These are phyloP conservation scores for Arthrobotrys megalospora DNA, from an alignment of 2,329 filamentous ascomycete genomes.

Conservation along the genomic window DNA sequence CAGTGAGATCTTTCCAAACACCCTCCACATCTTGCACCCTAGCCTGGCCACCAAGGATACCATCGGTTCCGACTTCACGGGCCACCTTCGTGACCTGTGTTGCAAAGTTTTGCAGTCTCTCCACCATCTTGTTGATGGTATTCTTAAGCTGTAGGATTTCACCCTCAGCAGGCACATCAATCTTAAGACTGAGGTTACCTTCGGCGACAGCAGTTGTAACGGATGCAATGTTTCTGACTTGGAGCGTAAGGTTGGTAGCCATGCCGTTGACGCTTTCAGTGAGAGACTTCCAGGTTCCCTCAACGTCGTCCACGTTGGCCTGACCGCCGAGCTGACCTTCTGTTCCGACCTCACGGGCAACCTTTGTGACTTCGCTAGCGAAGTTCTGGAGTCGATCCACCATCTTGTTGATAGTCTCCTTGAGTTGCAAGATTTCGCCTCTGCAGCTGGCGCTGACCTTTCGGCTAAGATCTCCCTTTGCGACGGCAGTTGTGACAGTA, in stretches of 20 bases:
- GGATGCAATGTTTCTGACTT: slow-evolving; percentile 96
- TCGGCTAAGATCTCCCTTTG: slow-evolving; percentile 90
- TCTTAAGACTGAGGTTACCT: slow-evolving; percentile 95
- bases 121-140: slow-evolving; percentile 99
- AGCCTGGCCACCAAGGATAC: slow-evolving; percentile 92
- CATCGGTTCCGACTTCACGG: slow-evolving; percentile 95
- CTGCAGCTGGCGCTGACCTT: slow-evolving; percentile 94
- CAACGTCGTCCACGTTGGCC: slow-evolving; percentile 94
- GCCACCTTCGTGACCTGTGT: slow-evolving; percentile 96
- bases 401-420: slow-evolving; percentile 99
- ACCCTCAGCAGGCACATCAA: slow-evolving; percentile 91
- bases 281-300: slow-evolving; percentile 96
- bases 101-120: slow-evolving; percentile 95
- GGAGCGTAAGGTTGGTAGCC: slow-evolving; percentile 97
- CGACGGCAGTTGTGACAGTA: slow-evolving; percentile 78
- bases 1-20: slow-evolving; percentile 96
- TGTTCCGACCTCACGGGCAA: slow-evolving; percentile 90
- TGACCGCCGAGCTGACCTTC: slow-evolving; percentile 95
- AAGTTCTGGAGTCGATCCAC: slow-evolving; percentile 98
- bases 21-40: slow-evolving; percentile 89
- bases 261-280: slow-evolving; percentile 98
- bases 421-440: slow-evolving; percentile 93
- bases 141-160: slow-evolving; percentile 96
- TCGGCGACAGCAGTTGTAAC: slow-evolving; percentile 96
- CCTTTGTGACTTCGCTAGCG: slow-evolving; percentile 94